Evolutionary conservation across 1,284 basidiomycete genomes (phyloP).

Genomic region (Ganoderma lucidum): DNA sequence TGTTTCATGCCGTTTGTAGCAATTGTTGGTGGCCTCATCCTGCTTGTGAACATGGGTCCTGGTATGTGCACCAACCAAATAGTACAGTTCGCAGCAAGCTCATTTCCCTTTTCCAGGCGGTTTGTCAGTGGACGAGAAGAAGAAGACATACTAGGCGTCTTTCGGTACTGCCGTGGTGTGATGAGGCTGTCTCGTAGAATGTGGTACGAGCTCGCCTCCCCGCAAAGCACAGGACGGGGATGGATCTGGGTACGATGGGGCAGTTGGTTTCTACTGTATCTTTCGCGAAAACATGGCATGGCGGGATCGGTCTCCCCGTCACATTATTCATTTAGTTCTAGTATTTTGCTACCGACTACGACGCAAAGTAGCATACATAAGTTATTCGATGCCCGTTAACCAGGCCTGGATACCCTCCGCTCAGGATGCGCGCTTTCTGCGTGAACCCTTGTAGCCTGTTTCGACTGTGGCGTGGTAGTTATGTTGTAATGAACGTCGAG

Average conservation of each 20-base stretch:
- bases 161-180: constrained; percentile 1
- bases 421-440: neutral
- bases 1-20: constrained; percentile 53
- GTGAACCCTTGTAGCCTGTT: neutral
- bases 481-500: neutral
- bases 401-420: neutral
- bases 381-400: neutral
- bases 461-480: neutral
- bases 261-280: constrained; percentile 33
- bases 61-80: constrained; percentile 51
- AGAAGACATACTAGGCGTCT: constrained; percentile 81
- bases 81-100: constrained; percentile 5
- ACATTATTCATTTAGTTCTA: constrained; percentile 30
- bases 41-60: constrained; percentile 98
- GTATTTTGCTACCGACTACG: constrained; percentile 17
- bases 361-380: neutral
- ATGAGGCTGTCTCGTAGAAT: constrained; percentile 7
- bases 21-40: constrained; percentile 96
- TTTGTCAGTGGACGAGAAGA: constrained; percentile 98
- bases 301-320: constrained; percentile 21
- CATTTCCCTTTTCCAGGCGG: constrained; percentile 64
- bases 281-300: constrained; percentile 26
- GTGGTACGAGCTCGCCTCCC: constrained; percentile 13
- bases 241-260: constrained; percentile 25
- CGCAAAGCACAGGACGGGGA: constrained; percentile 10